phyloP scores from a whole-genome alignment of 164 flowering plant genomes.

The Sedum album region DNA sequence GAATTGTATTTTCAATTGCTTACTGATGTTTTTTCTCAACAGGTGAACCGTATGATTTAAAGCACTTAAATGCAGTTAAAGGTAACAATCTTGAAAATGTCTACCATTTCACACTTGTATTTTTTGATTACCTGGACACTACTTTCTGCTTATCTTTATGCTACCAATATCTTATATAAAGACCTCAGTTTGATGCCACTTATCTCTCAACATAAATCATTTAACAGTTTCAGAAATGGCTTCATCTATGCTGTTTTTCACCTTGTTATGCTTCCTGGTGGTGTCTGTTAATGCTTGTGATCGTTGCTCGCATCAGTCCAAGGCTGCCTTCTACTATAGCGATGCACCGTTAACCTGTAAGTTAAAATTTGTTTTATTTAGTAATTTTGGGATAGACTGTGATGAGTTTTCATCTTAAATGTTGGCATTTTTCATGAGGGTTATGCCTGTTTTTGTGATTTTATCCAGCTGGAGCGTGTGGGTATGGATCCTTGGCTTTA shows the following conservation, averaged over 20 bases:
- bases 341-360: constrained; percentile 51
- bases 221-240: constrained; percentile 22
- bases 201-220: neutral
- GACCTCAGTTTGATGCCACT: neutral
- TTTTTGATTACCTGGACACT: neutral
- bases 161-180: neutral
- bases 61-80: neutral
- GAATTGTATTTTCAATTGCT: neutral
- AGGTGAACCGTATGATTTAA: neutral
- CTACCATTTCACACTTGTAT: neutral
- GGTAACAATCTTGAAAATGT: neutral
- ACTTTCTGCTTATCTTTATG: neutral
- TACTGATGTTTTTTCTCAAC: neutral
- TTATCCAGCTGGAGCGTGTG: constrained; percentile 85
- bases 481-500: constrained; percentile 67
- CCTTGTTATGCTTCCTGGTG: constrained; percentile 26
- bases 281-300: constrained; percentile 66
- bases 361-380: neutral
- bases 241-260: constrained; percentile 23
- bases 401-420: too few species aligned
- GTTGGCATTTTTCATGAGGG: too few species aligned
- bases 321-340: constrained; percentile 50
- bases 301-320: constrained; percentile 63
- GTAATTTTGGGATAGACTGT: constrained; percentile 13
- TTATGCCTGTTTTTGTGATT: constrained; percentile 10